Evolutionary conservation across 1,139 yeast genomes (phyloP).

Genomic region (Yarrowia galli): DNA sequence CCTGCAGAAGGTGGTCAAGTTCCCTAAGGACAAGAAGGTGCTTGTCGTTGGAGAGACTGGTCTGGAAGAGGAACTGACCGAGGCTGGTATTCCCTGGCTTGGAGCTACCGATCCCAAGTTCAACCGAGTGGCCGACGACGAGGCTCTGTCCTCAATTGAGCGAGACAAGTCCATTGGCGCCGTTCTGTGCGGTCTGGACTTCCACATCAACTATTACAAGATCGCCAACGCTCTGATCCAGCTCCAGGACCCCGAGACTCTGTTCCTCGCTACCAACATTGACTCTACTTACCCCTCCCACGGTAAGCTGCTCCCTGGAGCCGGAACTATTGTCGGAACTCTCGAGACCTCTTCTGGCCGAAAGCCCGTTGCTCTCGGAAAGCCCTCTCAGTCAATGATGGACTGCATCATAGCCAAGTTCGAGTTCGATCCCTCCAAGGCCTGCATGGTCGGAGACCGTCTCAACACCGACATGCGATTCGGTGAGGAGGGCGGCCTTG

Average conservation of each 20-base stretch:
- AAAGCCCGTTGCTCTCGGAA: constrained; percentile 82
- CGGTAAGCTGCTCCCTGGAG: constrained; percentile 88
- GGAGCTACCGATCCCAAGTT: constrained; percentile 70
- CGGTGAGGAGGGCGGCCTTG: constrained; percentile 85
- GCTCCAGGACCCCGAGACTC: constrained; percentile 67
- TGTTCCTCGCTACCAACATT: constrained; percentile 92
- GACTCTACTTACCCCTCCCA: constrained; percentile 94
- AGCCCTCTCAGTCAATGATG: constrained; percentile 90
- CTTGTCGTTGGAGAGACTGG: constrained; percentile 90
- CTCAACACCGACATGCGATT: constrained; percentile 93
- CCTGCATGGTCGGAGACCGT: constrained; percentile 96
- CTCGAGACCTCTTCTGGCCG: constrained; percentile 81
- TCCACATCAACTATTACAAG: constrained; percentile 78
- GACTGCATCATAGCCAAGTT: constrained; percentile 81
- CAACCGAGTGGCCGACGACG: constrained; percentile 46
- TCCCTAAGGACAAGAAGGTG: constrained; percentile 76
- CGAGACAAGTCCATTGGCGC: constrained; percentile 82
- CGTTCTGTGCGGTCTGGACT: constrained; percentile 87
- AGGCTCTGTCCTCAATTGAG: constrained; percentile 50
- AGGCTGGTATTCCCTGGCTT: constrained; percentile 69
- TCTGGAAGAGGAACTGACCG: constrained; percentile 71
- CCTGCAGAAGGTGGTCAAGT: constrained; percentile 73
- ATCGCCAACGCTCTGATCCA: constrained; percentile 84
- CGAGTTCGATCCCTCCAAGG: constrained; percentile 63
- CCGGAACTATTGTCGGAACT: constrained; percentile 88